These are phyloP conservation scores for Cenchrus fungigraminus DNA, from an alignment of 176 grass and related monocot species.

Conservation along the genomic window DNA sequence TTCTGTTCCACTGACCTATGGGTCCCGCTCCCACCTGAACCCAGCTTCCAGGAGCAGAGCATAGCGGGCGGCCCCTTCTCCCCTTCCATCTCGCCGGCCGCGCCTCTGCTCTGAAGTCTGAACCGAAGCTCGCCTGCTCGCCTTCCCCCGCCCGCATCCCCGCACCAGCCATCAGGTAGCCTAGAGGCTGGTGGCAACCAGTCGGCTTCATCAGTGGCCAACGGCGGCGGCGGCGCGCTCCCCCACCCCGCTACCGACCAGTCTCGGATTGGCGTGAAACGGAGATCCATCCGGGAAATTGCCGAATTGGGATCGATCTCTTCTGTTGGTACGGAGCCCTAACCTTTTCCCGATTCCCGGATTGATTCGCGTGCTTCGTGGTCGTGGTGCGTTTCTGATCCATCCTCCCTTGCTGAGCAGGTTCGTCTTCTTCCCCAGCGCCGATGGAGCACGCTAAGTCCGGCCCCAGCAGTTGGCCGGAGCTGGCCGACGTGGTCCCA, in stretches of 20 bases:
- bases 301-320: neutral
- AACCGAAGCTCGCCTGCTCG: neutral
- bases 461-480: slow-evolving; percentile 56
- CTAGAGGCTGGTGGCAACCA: neutral
- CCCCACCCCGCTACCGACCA: neutral
- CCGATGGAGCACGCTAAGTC: slow-evolving; percentile 24
- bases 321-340: neutral
- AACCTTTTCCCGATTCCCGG: neutral
- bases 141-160: neutral
- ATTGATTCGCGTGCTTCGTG: slow-evolving; percentile 3
- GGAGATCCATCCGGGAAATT: neutral
- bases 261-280: neutral
- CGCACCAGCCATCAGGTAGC: neutral
- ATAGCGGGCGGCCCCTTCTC: neutral
- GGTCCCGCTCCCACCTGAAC: neutral
- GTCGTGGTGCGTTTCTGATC: neutral
- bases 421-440: neutral
- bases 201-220: neutral
- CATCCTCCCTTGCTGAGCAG: neutral
- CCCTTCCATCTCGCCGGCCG: neutral
- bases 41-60: neutral
- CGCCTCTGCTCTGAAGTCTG: neutral
- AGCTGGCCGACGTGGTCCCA: slow-evolving; percentile 73
- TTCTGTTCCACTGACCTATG: neutral
- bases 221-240: neutral